A percentile compares a stretch with the other conserved stretches of the same genome.
phyloP scores from a whole-genome alignment of 306 rosid species.

The Casuarina glauca region DNA sequence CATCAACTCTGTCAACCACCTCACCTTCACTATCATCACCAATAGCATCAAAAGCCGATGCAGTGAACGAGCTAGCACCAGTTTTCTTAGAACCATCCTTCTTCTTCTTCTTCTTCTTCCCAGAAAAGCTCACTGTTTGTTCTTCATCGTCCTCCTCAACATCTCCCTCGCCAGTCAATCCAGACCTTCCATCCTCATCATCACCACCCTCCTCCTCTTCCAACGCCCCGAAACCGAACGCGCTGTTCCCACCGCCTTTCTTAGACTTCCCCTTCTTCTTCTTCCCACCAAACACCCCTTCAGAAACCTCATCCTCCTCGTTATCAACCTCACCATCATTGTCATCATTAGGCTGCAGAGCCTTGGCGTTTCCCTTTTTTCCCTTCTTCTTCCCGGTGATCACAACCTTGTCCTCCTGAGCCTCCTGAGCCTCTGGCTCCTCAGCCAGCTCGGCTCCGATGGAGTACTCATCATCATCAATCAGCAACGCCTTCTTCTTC shows the following conservation, averaged over 20 bases:
- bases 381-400: conserved; percentile 73
- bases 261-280: conserved; percentile 67
- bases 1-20: conserved; percentile 36
- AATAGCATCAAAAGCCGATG: conserved; percentile 53
- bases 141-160: conserved; percentile 42
- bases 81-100: conserved; percentile 52
- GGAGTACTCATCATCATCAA: conserved; percentile 84
- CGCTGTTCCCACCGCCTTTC: conserved; percentile 63
- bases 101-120: conserved; percentile 86
- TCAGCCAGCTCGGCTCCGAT: conserved; percentile 66
- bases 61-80: conserved; percentile 48
- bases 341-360: conserved; percentile 28
- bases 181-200: conserved; percentile 46
- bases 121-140: conserved; percentile 43
- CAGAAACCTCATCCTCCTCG: conserved; percentile 50
- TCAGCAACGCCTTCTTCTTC: conserved; percentile 63
- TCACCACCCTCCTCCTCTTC: conserved; percentile 34
- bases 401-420: conserved; percentile 46
- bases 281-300: conserved; percentile 68
- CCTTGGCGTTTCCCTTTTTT: conserved; percentile 58
- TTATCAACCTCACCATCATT: conserved; percentile 14
- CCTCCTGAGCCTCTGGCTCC: conserved; percentile 54
- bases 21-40: conserved; percentile 53
- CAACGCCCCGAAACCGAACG: conserved; percentile 62
- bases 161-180: conserved; percentile 26